phyloP scores from a whole-genome alignment of 352 stramenopile species.

The Thalassiosira gravida region DNA sequence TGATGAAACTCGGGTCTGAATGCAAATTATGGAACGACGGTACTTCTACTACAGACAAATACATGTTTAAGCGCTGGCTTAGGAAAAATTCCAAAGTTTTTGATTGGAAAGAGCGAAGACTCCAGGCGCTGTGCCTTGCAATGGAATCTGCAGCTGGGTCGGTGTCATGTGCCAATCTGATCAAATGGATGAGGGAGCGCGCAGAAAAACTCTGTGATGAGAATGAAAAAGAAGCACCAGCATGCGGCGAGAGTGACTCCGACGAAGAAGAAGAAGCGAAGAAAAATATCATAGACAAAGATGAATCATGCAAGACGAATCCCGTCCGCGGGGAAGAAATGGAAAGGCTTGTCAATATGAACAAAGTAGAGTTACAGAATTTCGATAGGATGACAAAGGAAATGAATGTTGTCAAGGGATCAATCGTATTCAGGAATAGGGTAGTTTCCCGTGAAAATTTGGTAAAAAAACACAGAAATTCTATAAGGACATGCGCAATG shows the following conservation, averaged over 20 bases:
- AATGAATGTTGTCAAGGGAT: constrained; percentile 60
- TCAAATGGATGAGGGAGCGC: constrained; percentile 70
- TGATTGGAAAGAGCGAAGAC: constrained; percentile 80
- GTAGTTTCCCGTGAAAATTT: constrained; percentile 38
- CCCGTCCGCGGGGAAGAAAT: constrained; percentile 25
- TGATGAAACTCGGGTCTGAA: constrained; percentile 82
- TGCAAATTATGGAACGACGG: constrained; percentile 78
- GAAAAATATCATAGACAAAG: constrained; percentile 7
- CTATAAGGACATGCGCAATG: constrained; percentile 44
- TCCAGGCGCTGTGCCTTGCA: constrained; percentile 77
- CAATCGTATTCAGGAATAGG: constrained; percentile 40
- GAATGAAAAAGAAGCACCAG: constrained; percentile 39
- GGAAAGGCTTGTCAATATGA: constrained; percentile 48
- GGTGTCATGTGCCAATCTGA: constrained; percentile 53
- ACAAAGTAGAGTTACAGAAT: constrained; percentile 61
- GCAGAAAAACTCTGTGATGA: constrained; percentile 38
- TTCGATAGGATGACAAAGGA: constrained; percentile 74
- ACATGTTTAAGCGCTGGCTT: constrained; percentile 83
- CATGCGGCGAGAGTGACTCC: constrained; percentile 19
- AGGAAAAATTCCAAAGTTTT: constrained; percentile 78
- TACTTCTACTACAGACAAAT: constrained; percentile 63
- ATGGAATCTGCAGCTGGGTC: constrained; percentile 78
- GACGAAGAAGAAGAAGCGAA: constrained; percentile 22
- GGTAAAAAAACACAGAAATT: constrained; percentile 58
- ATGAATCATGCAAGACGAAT: constrained; percentile 5